phyloP scores from a whole-genome alignment of 306 rosid species.

The Malus domestica region ASM211411v1 NC_041803.1:10059501-10060000 shows the following conservation, averaged over 20 bases:
- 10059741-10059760: constrained; percentile 56
- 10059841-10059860: too few relatives aligned
- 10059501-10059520: too few relatives aligned
- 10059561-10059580: background rate
- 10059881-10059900: constrained; percentile 9
- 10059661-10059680: constrained; percentile 83
- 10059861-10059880: background rate
- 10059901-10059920: constrained; percentile 60
- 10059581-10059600: constrained; percentile 1
- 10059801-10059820: background rate
- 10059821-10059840: too few relatives aligned
- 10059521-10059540: too few relatives aligned
- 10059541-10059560: too few relatives aligned
- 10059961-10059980: constrained; percentile 74
- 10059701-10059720: constrained; percentile 63
- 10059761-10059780: constrained; percentile 64
- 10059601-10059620: constrained; percentile 52
- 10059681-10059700: constrained; percentile 56
- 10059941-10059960: constrained; percentile 78
- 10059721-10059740: constrained; percentile 50
- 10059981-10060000: constrained; percentile 58
- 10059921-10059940: constrained; percentile 52
- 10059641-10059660: constrained; percentile 78
- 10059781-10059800: constrained; percentile 79
- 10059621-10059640: constrained; percentile 61